phyloP scores from a whole-genome alignment of 768 basidiomycete species.

The Mycena amicta region DNA sequence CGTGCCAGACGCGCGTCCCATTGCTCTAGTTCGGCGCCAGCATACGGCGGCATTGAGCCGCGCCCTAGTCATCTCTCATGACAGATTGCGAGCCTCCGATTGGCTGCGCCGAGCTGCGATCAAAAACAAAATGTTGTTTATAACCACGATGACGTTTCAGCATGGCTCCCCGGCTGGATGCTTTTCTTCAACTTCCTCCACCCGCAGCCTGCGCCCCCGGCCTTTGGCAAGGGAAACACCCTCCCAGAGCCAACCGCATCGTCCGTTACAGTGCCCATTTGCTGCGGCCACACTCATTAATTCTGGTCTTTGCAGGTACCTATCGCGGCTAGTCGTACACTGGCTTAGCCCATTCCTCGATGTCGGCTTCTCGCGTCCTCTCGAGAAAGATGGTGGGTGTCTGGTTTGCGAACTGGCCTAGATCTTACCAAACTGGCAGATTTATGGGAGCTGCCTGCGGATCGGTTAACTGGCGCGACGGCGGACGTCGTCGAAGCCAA shows the following conservation, averaged over 20 bases:
- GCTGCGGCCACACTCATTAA: too few relatives aligned
- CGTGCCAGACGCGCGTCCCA: too few relatives aligned
- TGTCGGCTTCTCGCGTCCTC: conserved; percentile 60
- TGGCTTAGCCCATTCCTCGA: conserved; percentile 58
- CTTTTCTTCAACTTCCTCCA: conserved; percentile 7
- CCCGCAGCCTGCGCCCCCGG: conserved; percentile 25
- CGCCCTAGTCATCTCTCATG: neutral
- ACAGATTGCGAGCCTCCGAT: neutral
- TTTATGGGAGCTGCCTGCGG: conserved; percentile 51
- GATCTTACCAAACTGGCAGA: too few relatives aligned
- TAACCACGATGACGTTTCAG: neutral
- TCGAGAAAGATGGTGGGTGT: conserved; percentile 55
- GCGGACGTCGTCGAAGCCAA: conserved; percentile 46
- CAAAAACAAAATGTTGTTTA: too few relatives aligned
- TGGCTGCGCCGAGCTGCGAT: too few relatives aligned
- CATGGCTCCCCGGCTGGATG: neutral
- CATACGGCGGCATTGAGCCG: too few relatives aligned
- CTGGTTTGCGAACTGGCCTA: too few relatives aligned
- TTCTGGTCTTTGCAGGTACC: conserved; percentile 36
- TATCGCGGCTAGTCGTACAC: conserved; percentile 51
- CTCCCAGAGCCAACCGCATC: conserved; percentile 30
- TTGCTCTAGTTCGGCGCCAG: too few relatives aligned
- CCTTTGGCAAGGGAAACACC: conserved; percentile 24
- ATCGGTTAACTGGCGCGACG: conserved; percentile 38
- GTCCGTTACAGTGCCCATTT: conserved; percentile 31